Conservation (phyloP, 257 asterid genomes). For the Schizonepeta tenuifolia region DNA sequence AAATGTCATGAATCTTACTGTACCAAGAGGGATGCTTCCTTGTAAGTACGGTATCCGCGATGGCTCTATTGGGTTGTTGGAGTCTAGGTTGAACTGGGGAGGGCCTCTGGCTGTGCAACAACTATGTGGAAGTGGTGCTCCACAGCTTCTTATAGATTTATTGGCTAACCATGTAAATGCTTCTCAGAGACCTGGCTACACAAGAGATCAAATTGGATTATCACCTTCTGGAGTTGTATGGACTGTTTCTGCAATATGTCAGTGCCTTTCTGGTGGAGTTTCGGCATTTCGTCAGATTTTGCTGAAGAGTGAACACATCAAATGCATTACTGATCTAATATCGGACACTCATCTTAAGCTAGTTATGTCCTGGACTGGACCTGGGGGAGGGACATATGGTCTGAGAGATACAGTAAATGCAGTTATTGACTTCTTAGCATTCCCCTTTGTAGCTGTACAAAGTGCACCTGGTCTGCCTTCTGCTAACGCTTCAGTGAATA, state of each 20-base stretch:
- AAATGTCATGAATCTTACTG: constrained; percentile 42
- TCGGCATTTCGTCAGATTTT: constrained; percentile 82
- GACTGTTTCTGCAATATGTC: constrained; percentile 89
- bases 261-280: constrained; percentile 92
- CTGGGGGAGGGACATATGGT: constrained; percentile 93
- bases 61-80: constrained; percentile 89
- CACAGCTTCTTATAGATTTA: constrained; percentile 89
- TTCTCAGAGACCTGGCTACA: constrained; percentile 44
- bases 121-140: constrained; percentile 91
- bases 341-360: constrained; percentile 78
- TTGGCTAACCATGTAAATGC: constrained; percentile 58
- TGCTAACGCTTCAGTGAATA: constrained; percentile 92
- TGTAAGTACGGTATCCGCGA: constrained; percentile 87
- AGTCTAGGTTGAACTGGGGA: constrained; percentile 89
- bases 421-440: constrained; percentile 84
- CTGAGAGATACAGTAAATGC: constrained; percentile 75
- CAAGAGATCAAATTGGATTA: constrained; percentile 66
- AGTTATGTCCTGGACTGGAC: constrained; percentile 77
- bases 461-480: constrained; percentile 81
- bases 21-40: constrained; percentile 68
- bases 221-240: constrained; percentile 89
- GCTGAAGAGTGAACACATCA: constrained; percentile 73
- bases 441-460: constrained; percentile 92
- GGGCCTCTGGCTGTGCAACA: constrained; percentile 98
- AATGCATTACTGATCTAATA: constrained; percentile 68